Conservation (phyloP, 148 eudicot species). For the Cornus controversa region DNA sequence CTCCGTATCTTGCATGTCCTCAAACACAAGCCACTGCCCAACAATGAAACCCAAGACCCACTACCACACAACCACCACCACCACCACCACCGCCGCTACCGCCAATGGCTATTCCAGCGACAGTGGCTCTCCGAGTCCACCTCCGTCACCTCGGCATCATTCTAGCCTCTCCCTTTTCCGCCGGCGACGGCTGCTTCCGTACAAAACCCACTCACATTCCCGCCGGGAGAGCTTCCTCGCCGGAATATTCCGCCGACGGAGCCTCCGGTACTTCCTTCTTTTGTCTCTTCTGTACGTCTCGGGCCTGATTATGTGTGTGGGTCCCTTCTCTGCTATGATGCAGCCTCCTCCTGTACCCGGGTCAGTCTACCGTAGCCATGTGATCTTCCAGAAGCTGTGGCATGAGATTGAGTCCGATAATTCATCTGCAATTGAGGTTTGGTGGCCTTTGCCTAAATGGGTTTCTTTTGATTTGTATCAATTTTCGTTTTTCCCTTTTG, state of each 20-base stretch:
- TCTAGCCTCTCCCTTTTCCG: not conserved
- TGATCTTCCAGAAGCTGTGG: slow-evolving; percentile 57
- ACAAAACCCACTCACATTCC: not conserved
- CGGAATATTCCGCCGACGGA: slow-evolving; percentile 30
- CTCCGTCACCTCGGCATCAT: not conserved
- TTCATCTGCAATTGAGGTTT: slow-evolving; percentile 53
- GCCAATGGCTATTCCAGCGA: slow-evolving; percentile 17
- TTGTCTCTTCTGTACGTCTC: slow-evolving; percentile 45
- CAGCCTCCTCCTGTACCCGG: slow-evolving; percentile 56
- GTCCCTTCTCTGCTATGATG: slow-evolving; percentile 49
- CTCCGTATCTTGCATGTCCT: not conserved
- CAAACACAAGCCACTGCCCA: not conserved
- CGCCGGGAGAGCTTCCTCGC: slow-evolving; percentile 34
- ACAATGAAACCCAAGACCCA: slow-evolving; percentile 18
- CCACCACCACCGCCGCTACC: not conserved
- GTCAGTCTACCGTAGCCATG: slow-evolving; percentile 55
- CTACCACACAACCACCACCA: not conserved
- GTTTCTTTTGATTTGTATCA: not conserved
- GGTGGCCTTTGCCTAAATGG: not conserved
- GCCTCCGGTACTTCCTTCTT: slow-evolving; percentile 48
- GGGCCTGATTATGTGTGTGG: slow-evolving; percentile 52
- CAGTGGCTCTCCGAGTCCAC: slow-evolving; percentile 10
- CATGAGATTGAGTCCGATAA: slow-evolving; percentile 40
- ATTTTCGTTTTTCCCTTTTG: not conserved
- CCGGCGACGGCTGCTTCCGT: slow-evolving; percentile 22